Base-by-base conservation (phyloP, 306 rosid species). In the Inga laurina region DNA sequence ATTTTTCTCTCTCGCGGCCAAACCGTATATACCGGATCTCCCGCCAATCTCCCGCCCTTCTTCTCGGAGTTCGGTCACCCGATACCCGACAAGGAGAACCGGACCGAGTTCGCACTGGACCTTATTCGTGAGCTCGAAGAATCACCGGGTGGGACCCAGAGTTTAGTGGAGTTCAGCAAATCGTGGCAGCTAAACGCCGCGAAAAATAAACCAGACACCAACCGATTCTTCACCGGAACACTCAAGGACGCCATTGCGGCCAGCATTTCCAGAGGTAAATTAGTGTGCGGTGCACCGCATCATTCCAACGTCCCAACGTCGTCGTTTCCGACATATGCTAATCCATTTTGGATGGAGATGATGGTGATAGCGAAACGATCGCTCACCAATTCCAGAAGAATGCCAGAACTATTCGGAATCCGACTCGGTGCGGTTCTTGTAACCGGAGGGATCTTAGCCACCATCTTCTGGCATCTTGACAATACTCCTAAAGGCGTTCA, bases 1-100 rank as follows among this genome's bases (percentile, higher is more conserved):
- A 91, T 95, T 77, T 91, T 95, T 74, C 94, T 95, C 73, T 95
- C 99, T 0, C 94, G 84, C 66, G 99, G 99, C 16, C 88, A 92
- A 72, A 88, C 98, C 27, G 99, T 95, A 7, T 95, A 67, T 82
- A 74, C 88, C 43, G 99, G 97, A 46, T 87, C 96, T 4, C 97
- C 94, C 21, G 65, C 81, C 0, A 82, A 8, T 30, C 86, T 95
- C 21, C 92, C 91, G 0, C 4, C 5, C n/a, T 95, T 91, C 80
- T 92, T 93, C 84, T 54, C 90, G 0, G 94, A 92, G n/a, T 95
- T 93, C 51, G 94, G 93, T 1, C 92, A 87, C 75, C 99, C 99
- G 0, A 93, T 95, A 10, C 98, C 99, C 3, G 94, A 88, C 13
- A 91, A 83, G 21, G 99, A 95, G 49, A 92, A 95, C 84, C 84